Evolutionary conservation across 75 land plant genomes (phyloP).

Genomic region (Isoetes taiwanensis): DNA sequence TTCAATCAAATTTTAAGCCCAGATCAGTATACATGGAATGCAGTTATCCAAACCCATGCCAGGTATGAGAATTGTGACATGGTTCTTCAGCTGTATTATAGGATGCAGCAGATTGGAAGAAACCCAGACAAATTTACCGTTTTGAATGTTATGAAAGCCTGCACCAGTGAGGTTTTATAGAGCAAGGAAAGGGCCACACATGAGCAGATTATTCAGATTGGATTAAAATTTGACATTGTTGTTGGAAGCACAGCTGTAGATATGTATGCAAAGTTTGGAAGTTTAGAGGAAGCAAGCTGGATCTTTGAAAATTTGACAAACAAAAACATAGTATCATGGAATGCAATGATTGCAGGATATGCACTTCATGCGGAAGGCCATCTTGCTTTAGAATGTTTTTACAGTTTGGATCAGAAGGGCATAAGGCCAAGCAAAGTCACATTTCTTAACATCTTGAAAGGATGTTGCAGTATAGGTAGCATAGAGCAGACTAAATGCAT

Average conservation of each 20-base stretch:
- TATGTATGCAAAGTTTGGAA: slow-evolving; percentile 38
- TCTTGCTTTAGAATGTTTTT: slow-evolving; percentile 17
- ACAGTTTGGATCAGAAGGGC: slow-evolving; percentile 21
- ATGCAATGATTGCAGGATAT: slow-evolving; percentile 29
- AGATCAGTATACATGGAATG: too few species aligned
- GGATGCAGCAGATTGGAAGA: too few species aligned
- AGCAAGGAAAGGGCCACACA: too few species aligned
- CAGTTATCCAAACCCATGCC: too few species aligned
- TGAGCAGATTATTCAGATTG: too few species aligned
- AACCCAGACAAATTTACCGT: too few species aligned
- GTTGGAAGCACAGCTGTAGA: slow-evolving; percentile 32
- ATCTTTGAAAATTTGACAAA: slow-evolving; percentile 17
- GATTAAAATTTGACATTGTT: slow-evolving; percentile 22
- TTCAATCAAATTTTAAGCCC: too few species aligned
- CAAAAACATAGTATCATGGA: slow-evolving; percentile 32
- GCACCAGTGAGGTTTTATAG: too few species aligned
- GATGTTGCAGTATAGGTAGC: slow-evolving; percentile 30
- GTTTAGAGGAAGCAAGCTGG: slow-evolving; percentile 13
- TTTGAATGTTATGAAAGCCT: too few species aligned
- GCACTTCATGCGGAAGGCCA: slow-evolving; percentile 18
- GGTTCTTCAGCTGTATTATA: too few species aligned
- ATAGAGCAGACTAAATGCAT: neutral
- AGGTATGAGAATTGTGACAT: too few species aligned
- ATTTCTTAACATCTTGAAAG: slow-evolving; percentile 19
- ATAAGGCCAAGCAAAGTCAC: slow-evolving; percentile 24